These are phyloP conservation scores for Penicillium sp. DNA, from an alignment of 2,329 filamentous ascomycete species.

Conservation along the genomic window DNA sequence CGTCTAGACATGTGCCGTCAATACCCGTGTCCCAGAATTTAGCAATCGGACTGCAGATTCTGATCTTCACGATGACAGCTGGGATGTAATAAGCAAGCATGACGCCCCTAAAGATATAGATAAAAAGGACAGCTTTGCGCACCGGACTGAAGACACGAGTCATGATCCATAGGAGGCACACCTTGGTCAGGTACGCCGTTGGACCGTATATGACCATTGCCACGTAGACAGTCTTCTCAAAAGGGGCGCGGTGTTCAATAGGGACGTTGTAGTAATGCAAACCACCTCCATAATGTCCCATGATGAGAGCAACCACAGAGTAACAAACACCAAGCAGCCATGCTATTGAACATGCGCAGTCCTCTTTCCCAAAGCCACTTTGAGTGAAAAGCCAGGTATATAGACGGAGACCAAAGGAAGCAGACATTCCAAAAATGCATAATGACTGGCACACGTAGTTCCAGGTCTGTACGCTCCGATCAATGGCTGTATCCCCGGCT, in stretches of 20 bases:
- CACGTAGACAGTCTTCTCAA: constrained; percentile 44
- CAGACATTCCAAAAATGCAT: constrained; percentile 25
- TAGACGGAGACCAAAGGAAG: constrained; percentile 23
- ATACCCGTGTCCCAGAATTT: too few species aligned
- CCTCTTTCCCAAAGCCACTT: constrained; percentile 23
- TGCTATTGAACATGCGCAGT: constrained; percentile 21
- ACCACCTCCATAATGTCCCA: constrained; percentile 38
- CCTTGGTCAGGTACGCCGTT: constrained; percentile 41
- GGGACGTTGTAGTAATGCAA: constrained; percentile 35
- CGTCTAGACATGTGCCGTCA: constrained; percentile 24
- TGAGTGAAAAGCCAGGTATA: constrained; percentile 24
- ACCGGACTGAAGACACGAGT: constrained; percentile 43
- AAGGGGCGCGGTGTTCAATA: too few species aligned
- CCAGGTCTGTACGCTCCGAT: constrained; percentile 23
- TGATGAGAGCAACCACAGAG: constrained; percentile 23
- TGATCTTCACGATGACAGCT: constrained; percentile 43
- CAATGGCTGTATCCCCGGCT: constrained; percentile 4
- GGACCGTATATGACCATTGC: constrained; percentile 47
- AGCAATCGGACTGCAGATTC: too few species aligned
- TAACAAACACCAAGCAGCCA: constrained; percentile 20
- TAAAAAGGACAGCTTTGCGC: too few species aligned
- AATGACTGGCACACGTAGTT: constrained; percentile 25
- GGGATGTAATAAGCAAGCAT: too few species aligned
- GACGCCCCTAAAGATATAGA: too few species aligned
- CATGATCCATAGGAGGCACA: constrained; percentile 46